A percentile compares a stretch with the other conserved stretches of the same genome.
Evolutionary conservation across 176 grass and related monocot species (phyloP).

Genomic region (Oryza punctata): DNA sequence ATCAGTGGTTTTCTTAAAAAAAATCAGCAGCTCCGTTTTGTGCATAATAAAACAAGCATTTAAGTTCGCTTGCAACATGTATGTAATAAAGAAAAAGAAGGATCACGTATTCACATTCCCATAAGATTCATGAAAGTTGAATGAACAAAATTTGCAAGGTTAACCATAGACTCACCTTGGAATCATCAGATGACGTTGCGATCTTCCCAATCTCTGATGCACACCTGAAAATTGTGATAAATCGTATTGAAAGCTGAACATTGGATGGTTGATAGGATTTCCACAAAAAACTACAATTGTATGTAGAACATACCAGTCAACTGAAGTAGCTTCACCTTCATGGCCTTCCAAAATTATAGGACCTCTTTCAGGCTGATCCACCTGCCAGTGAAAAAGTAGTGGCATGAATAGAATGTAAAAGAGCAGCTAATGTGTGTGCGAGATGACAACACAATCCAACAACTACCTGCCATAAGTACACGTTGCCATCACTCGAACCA

Average conservation of each 20-base stretch:
- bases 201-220: constrained; percentile 81
- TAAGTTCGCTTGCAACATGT: not conserved
- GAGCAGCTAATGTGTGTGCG: not conserved
- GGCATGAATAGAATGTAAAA: constrained; percentile 1
- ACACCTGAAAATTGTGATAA: constrained; percentile 63
- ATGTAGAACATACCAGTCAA: constrained; percentile 67
- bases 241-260: constrained; percentile 35
- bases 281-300: not conserved
- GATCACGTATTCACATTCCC: not conserved
- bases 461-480: constrained; percentile 90
- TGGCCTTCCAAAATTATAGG: constrained; percentile 71
- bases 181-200: constrained; percentile 83
- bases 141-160: not conserved
- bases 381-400: constrained; percentile 41
- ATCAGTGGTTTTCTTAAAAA: not conserved
- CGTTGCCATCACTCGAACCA: constrained; percentile 81
- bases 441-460: not conserved
- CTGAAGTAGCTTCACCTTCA: constrained; percentile 80
- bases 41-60: not conserved
- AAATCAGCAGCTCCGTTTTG: not conserved
- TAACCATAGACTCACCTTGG: constrained; percentile 54
- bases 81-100: not conserved
- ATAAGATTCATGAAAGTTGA: not conserved
- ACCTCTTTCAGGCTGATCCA: constrained; percentile 60
- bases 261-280: not conserved